Conservation (phyloP, 306 rosid genomes). For the Dalbergia cultrata region DNA sequence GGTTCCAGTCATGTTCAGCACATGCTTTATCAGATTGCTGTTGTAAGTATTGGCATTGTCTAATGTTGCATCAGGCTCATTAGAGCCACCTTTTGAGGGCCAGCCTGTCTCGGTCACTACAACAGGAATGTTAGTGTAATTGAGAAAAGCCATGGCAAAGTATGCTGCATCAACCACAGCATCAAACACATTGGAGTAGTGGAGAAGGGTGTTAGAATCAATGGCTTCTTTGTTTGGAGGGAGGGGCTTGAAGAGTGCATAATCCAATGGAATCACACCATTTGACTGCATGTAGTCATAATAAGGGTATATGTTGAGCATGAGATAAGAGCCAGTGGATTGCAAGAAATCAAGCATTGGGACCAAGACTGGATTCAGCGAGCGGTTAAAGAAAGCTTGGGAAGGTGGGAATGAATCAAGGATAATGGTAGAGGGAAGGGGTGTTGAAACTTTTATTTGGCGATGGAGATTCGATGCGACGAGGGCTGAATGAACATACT, state of each 20-base stretch:
- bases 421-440: slow-evolving; percentile 76
- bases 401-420: slow-evolving; percentile 93
- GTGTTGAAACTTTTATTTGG: slow-evolving; percentile 79
- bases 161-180: slow-evolving; percentile 86
- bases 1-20: slow-evolving; percentile 80
- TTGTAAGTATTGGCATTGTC: slow-evolving; percentile 88
- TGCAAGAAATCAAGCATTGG: slow-evolving; percentile 84
- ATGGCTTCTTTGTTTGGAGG: slow-evolving; percentile 84
- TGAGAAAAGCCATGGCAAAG: slow-evolving; percentile 77
- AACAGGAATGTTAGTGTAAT: slow-evolving; percentile 74
- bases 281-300: slow-evolving; percentile 85
- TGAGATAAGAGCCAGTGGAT: slow-evolving; percentile 71
- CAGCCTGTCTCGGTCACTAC: slow-evolving; percentile 87
- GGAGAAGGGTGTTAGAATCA: slow-evolving; percentile 83
- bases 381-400: slow-evolving; percentile 84
- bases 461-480: slow-evolving; percentile 84
- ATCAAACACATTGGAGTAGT: slow-evolving; percentile 86
- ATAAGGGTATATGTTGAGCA: slow-evolving; percentile 86
- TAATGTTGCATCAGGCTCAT: slow-evolving; percentile 79
- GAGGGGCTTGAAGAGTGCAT: slow-evolving; percentile 80
- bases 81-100: slow-evolving; percentile 76
- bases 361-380: slow-evolving; percentile 67
- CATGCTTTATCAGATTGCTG: slow-evolving; percentile 84
- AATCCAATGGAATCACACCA: slow-evolving; percentile 84
- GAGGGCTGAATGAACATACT: slow-evolving; percentile 78